A percentile compares a stretch with the other conserved stretches of the same genome.
Conservation (phyloP, 2,329 filamentous ascomycete genomes). For the Cytospora leucostoma region DNA sequence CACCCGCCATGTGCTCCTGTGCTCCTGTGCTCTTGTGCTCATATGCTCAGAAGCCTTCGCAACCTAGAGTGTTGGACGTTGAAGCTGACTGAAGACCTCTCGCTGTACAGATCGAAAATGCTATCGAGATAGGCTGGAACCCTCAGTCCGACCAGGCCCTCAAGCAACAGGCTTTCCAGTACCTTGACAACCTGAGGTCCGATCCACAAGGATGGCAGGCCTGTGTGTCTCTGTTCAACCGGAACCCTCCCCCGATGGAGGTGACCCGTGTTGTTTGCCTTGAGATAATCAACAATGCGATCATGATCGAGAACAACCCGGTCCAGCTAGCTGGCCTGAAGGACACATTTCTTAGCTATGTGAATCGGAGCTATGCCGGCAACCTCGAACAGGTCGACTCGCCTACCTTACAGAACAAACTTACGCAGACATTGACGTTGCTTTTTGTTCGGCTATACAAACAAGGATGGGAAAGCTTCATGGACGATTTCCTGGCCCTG, state of each 20-base stretch:
- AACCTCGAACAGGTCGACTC: conserved; percentile 65
- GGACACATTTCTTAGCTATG: conserved; percentile 79
- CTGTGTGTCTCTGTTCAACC: conserved; percentile 82
- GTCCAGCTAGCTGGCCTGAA: conserved; percentile 75
- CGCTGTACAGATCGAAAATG: conserved; percentile 77
- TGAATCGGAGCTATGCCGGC: conserved; percentile 71
- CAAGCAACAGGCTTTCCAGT: conserved; percentile 81
- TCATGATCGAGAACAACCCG: conserved; percentile 77
- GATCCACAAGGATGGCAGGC: conserved; percentile 89
- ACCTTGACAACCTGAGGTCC: conserved; percentile 74
- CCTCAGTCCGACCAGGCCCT: conserved; percentile 73
- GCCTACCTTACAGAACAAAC: conserved; percentile 86
- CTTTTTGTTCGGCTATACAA: conserved; percentile 88
- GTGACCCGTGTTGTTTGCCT: conserved; percentile 86
- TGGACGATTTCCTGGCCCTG: conserved; percentile 84
- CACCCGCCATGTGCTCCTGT: conserved; percentile 9
- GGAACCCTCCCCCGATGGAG: conserved; percentile 73
- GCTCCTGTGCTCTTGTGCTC: too few relatives aligned
- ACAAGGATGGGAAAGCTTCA: conserved; percentile 83
- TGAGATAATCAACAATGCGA: conserved; percentile 89
- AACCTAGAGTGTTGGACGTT: background rate
- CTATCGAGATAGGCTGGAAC: conserved; percentile 91
- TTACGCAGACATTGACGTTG: conserved; percentile 92
- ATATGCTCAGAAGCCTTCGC: conserved; percentile 5
- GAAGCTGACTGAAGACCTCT: conserved; percentile 6